Conservation (phyloP, 208 protist genomes). For the Strigomonas culicis region DNA sequence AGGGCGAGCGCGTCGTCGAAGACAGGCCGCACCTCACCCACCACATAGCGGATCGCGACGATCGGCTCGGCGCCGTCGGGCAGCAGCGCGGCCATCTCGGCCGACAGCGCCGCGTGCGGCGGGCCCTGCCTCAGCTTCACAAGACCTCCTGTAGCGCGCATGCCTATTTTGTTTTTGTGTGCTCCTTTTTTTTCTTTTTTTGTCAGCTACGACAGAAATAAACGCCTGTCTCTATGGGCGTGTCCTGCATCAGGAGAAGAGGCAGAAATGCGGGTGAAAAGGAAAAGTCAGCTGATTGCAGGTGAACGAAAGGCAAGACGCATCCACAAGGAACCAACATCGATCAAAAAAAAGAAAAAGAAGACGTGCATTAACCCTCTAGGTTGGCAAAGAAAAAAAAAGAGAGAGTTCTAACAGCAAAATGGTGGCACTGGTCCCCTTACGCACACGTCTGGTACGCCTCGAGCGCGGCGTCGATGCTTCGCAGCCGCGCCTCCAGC, state of each 20-base stretch:
- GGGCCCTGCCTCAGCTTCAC: no score
- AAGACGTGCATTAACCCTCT: not conserved
- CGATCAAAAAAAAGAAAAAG: slow-evolving; percentile 12
- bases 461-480: slow-evolving; percentile 33
- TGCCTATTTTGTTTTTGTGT: no score
- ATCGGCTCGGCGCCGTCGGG: not conserved
- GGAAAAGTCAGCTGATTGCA: no score
- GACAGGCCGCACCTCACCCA: slow-evolving; percentile 13
- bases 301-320: no score
- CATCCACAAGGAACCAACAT: not conserved
- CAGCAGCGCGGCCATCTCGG: no score
- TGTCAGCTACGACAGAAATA: no score
- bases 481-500: slow-evolving; percentile 25
- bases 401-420: not conserved
- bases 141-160: no score
- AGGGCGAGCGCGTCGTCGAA: slow-evolving; percentile 13
- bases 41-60: not conserved
- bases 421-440: not conserved
- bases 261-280: no score
- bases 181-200: no score
- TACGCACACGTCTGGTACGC: not conserved
- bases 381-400: not conserved
- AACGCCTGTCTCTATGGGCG: no score
- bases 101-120: no score
- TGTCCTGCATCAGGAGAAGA: no score